phyloP scores from a whole-genome alignment of 805 yeast species.

The Kazachstania martiniae region DNA sequence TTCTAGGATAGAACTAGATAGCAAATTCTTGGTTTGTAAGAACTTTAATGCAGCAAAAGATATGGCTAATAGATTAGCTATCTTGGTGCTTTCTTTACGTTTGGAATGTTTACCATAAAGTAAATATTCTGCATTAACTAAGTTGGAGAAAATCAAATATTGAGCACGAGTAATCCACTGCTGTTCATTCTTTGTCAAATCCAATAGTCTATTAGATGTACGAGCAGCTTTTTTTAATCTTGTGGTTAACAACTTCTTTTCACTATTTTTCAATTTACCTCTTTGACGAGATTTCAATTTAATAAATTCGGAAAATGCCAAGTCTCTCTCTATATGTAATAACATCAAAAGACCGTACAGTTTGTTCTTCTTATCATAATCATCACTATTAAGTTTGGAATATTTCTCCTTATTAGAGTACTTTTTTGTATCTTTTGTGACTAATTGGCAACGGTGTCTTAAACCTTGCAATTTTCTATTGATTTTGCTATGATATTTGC shows the following conservation, averaged over 20 bases:
- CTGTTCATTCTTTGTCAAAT: constrained; percentile 31
- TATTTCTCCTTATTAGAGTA: constrained; percentile 40
- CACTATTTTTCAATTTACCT: constrained; percentile 23
- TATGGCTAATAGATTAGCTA: constrained; percentile 16
- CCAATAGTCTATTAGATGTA: constrained; percentile 34
- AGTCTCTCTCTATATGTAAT: constrained; percentile 66
- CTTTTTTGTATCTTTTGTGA: constrained; percentile 56
- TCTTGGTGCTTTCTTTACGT: constrained; percentile 13
- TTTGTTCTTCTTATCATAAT: constrained; percentile 39
- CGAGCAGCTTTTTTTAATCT: constrained; percentile 56
- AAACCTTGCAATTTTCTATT: constrained; percentile 50
- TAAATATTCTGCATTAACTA: constrained; percentile 37
- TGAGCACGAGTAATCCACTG: constrained; percentile 30
- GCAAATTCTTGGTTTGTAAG: constrained; percentile 8
- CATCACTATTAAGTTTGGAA: constrained; percentile 35
- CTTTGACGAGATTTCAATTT: constrained; percentile 24
- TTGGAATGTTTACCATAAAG: constrained; percentile 19
- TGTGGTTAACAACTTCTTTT: constrained; percentile 42
- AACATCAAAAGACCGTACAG: constrained; percentile 48
- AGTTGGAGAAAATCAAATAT: constrained; percentile 33
- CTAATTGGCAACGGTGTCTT: constrained; percentile 53
- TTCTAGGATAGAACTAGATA: constrained; percentile 14
- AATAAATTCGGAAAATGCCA: constrained; percentile 20
- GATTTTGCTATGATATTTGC: constrained; percentile 52
- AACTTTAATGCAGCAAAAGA: constrained; percentile 18